Evolutionary conservation across 495 filamentous ascomycete genomes (phyloP), one percentile per base, ranked within the genome.

Genomic region (Xylaria sp.): DNA sequence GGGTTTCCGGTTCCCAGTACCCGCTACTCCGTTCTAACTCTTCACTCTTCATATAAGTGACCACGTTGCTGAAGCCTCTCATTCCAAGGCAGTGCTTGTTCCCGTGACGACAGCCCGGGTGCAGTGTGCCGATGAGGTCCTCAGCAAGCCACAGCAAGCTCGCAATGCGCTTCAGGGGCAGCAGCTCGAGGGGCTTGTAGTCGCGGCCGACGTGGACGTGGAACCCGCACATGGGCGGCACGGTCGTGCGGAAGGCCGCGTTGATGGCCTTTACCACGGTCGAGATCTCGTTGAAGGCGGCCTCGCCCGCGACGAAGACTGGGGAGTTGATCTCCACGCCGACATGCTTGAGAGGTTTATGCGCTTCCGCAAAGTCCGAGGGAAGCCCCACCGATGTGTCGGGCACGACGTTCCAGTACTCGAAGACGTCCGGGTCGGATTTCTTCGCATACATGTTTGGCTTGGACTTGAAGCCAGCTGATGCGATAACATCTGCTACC

Each of bases 291-390:
- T 40, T 19, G 33, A 67, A 67, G 4, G 64, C 46, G 1, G 7
- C 48, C 33, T 55, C 64, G 12, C 64, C 29, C 2, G 64, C 64
- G 3, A 41, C 31, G 19, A 67, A 57, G 35, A 31, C 31, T 7
- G 64, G 64, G 5, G 64, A 67, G 6, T 44, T 67, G 4, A 67
- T 43, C 14, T 67, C 64, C 8, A 67, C 52, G 9, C 64, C 64
- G 7, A 21, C 64, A 46, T 67, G 52, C 48, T 66, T 40, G 19
- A 53, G 61, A 5, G 43, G 43, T 1, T 19, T 64, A 21, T 64
- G 48, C 1, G 24, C 61, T 7, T 29, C 41, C 14, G 17, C 41
- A 6, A 64, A 31, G 2, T 64, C 61, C 6, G 11, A 29, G 3
- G 43, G 26, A 11, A 64, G n/a, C 15, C 17, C 4, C 6, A 64